phyloP scores from a whole-genome alignment of 495 filamentous ascomycete genomes.

The Trichocladium antarcticum region DNA sequence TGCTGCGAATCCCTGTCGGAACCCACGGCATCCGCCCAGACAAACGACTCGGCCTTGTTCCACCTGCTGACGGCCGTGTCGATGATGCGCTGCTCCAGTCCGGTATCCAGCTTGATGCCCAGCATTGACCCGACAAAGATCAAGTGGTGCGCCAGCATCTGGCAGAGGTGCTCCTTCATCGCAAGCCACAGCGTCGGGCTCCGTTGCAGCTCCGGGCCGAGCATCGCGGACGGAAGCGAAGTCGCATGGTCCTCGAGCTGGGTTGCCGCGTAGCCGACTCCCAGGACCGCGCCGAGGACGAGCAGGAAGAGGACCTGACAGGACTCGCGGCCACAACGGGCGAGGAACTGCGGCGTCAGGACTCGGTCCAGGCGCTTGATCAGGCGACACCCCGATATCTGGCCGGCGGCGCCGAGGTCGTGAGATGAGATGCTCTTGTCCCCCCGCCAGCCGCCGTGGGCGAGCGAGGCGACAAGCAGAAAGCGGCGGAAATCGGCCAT shows the following conservation, averaged over 20 bases:
- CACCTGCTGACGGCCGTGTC: constrained; percentile 22
- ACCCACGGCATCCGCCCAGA: constrained; percentile 14
- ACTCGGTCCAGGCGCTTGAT: constrained; percentile 22
- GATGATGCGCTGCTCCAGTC: constrained; percentile 23
- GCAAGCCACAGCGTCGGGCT: constrained; percentile 27
- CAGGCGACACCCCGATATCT: constrained; percentile 20
- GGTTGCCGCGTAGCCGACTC: constrained; percentile 13
- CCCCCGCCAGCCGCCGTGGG: constrained; percentile 17
- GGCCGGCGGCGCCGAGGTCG: constrained; percentile 12
- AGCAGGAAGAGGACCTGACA: constrained; percentile 26
- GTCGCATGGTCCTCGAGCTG: not conserved
- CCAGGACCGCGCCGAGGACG: constrained; percentile 22
- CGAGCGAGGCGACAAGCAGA: constrained; percentile 20
- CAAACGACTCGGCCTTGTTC: constrained; percentile 22
- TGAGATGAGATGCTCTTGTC: not conserved
- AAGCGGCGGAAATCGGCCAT: constrained; percentile 20
- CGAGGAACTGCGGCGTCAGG: constrained; percentile 23
- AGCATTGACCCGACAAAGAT: constrained; percentile 25
- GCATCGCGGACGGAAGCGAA: constrained; percentile 1
- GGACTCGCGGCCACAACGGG: constrained; percentile 6
- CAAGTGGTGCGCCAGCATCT: constrained; percentile 29
- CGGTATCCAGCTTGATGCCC: constrained; percentile 23
- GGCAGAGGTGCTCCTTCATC: constrained; percentile 27
- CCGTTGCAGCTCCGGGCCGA: constrained; percentile 12
- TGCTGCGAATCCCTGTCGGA: not conserved